Base-by-base conservation (phyloP, 768 basidiomycete species). In the Amanita muscaria region DNA sequence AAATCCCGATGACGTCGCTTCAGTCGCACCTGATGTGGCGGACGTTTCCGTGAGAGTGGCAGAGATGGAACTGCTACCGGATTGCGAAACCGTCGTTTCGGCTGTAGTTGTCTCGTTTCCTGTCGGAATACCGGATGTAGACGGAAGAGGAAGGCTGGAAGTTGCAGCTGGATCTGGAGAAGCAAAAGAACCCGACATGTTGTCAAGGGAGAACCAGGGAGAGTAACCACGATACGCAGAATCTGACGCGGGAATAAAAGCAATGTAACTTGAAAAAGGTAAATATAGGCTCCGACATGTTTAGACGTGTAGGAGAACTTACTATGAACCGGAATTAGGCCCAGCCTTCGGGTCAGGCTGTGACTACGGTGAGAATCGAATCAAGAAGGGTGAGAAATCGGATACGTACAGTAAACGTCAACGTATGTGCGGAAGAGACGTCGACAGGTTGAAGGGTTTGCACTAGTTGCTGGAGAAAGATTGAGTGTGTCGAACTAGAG, bases 311-410 rank as follows among this genome's bases (percentile, higher is more conserved):
- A 32, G 12, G n/a, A n/a, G n/a, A n/a, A 47, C 46, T 14, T 35
- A 47, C 46, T 47, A 47, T 6, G 30, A 9, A 11, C 10, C 32
- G 2, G 46, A 47, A 40, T 47, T 41, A 23, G 46, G 46, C 10
- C 46, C 46, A 6, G 39, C 46, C 23, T 35, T 24, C 9, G 46
- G 30, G 31, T 33, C 25, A n/a, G 46, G 46, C 46, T 47, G 23
- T 12, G 7, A 35, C 31, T 21, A 16, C n/a, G n/a, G n/a, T n/a
- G 30, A 16, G 10, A 31, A 29, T 21, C 14, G 14, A 4, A 14
- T 4, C 22, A 22, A 22, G 30, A 31, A 30, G 7, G 27, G 18
- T n/a, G 6, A 18, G 18, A 21, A 21, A 18, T 3, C 21, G 18
- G 5, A 12, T 18, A 33, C 38, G 14, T 30, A 47, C 46, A 23